Evolutionary conservation across 2,329 filamentous ascomycete species (phyloP).

Genomic region (Trichoderma sp.): DNA sequence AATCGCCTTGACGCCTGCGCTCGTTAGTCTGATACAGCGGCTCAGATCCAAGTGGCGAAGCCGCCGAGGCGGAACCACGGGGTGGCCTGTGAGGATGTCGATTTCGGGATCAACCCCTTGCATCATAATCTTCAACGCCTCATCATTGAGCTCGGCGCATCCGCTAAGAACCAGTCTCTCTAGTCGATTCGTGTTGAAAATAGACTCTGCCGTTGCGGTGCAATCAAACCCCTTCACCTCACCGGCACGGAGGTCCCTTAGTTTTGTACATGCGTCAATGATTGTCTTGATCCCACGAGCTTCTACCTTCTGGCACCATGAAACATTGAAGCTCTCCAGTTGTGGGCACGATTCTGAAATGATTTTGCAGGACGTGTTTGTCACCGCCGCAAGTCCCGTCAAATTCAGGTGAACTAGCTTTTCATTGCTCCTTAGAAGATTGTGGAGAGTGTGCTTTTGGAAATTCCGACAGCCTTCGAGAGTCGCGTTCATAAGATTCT

Average conservation of each 20-base stretch:
- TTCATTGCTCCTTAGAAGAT: constrained; percentile 69
- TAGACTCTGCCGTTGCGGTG: constrained; percentile 63
- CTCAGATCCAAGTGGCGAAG: constrained; percentile 84
- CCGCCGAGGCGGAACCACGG: constrained; percentile 72
- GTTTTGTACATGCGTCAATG: constrained; percentile 65
- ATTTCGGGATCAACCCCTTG: constrained; percentile 74
- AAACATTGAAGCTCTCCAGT: constrained; percentile 83
- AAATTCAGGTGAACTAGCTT: constrained; percentile 82
- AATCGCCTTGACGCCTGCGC: constrained; percentile 66
- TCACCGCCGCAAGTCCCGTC: constrained; percentile 74
- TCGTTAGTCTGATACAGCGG: constrained; percentile 71
- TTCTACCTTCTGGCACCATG: constrained; percentile 87
- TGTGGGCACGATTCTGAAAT: constrained; percentile 77
- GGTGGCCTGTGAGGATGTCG: constrained; percentile 73
- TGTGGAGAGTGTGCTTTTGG: constrained; percentile 72
- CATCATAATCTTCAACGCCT: constrained; percentile 69
- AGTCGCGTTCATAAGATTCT: constrained; percentile 81
- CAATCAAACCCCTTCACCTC: constrained; percentile 80
- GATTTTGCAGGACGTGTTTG: constrained; percentile 81
- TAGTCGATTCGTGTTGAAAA: constrained; percentile 79
- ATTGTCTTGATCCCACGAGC: constrained; percentile 71
- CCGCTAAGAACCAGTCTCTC: constrained; percentile 80
- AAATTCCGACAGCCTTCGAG: constrained; percentile 89
- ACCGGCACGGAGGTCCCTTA: constrained; percentile 78
- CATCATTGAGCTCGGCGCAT: constrained; percentile 74